Evolutionary conservation across 164 flowering plant species (phyloP), one percentile per base, ranked within the genome.

Genomic region (Chimonanthus salicifolius): DNA sequence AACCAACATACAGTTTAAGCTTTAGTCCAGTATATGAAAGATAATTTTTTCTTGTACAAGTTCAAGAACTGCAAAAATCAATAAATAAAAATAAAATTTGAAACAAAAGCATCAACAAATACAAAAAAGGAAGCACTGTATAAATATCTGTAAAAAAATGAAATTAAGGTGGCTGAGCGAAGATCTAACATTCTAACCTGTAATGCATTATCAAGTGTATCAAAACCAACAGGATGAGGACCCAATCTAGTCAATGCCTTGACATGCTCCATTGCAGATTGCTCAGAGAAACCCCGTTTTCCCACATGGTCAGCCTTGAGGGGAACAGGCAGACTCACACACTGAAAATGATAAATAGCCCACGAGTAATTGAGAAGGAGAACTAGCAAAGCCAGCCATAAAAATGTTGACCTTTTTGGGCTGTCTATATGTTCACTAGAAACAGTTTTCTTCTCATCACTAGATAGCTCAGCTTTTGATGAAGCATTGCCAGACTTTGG

Each of bases 151-250:
- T 33, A 0, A 33, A 33, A 33, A 33, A 33, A 33, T 33, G 33
- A 33, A 33, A 0, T 33, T 33, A 33, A 33, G 33, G 33, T 33
- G 33, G 33, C 33, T 33, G 33, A 33, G 33, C 1, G 33, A 33
- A 33, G 58, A 58, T 6, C 3, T 49, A 20, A 46, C 43, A 44
- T n/a, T 4, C 70, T 4, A 74, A 94, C 99, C 96, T 90, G 80
- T 69, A 95, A 0, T 13, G 97, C 99, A 46, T 60, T 76, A 75
- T 89, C 89, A 21, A 95, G 92, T 71, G 91, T 90, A 80, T 86
- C 89, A 49, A 97, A 92, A 67, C 92, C 97, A 81, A 95, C 90
- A 62, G 94, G 87, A 80, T 90, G 99, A 62, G 99, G 99, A 69
- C 99, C 98, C 13, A 93, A 74, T 62, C 76, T 65, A 68, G 94